Base-by-base conservation (phyloP, 2,329 filamentous ascomycete genomes). In the Aspergillus sp. region DNA sequence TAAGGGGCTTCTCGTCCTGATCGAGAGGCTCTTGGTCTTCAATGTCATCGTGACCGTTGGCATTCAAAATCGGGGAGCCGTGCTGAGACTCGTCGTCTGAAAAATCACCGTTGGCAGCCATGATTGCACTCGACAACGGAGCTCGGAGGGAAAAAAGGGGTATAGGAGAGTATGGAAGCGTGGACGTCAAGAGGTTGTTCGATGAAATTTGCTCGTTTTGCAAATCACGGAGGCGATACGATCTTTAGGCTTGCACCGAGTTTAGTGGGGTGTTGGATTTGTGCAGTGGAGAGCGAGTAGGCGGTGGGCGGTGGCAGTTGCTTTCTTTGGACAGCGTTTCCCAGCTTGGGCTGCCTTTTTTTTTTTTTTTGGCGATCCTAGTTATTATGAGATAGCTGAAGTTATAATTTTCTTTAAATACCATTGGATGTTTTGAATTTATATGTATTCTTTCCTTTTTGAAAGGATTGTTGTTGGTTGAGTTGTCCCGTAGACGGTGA, bases 21-120 rank as follows among this genome's bases (percentile, higher is more conserved):
- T 83, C 76, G 48, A 82, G 81, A 49, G 86, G 89, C 72, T 91
- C 89, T 66, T 91, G 89, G 63, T 88, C 89, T 71, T 91, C 88
- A 68, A 91, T 83, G 69, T 90, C 87, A 74, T 90, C 84, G 66
- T 85, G 88, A 73, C 89, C 75, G 59, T 78, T 74, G 64, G 72
- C 71, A 43, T 80, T 76, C 48, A 82, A 64, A 50, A 77, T 73
- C 55, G 83, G 83, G 47, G 82, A 84, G 57, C 81, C 81, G 52
- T 81, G 81, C 59, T 81, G 81, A 50, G 80, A 82, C 58, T 82
- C 80, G 59, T 81, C 78, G 61, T 82, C 80, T 56, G 80, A 81
- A 66, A 80, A 80, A 68, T 83, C 80, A 70, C 80, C 81, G 74
- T 82, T 83, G 60, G 80, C 75, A 68, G 80, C 80, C 81, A 83